These are phyloP conservation scores for Melampsora americana DNA, from an alignment of 1,284 basidiomycete genomes.

Conservation along the genomic window DNA sequence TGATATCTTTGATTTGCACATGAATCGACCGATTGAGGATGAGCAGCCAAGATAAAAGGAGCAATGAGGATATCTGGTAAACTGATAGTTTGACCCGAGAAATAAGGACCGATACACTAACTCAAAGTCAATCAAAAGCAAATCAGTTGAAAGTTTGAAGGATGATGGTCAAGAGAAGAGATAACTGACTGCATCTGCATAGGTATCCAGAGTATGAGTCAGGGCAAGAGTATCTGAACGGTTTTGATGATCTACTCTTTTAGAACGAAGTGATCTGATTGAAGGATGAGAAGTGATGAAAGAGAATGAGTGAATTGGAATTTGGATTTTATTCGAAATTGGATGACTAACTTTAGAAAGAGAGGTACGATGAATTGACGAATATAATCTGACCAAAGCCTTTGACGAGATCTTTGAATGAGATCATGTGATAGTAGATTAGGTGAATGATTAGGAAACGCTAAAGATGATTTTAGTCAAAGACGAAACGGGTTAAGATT, in stretches of 20 bases:
- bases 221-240: too few species aligned
- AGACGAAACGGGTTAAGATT: too few species aligned
- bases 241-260: too few species aligned
- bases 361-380: conserved; percentile 37
- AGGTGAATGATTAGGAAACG: conserved; percentile 32
- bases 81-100: conserved; percentile 38
- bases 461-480: too few species aligned
- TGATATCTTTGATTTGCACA: conserved; percentile 30
- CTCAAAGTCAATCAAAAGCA: neutral
- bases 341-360: conserved; percentile 29
- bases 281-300: neutral
- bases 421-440: conserved; percentile 32
- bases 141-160: too few species aligned
- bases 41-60: conserved; percentile 31
- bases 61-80: conserved; percentile 43
- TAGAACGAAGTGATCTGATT: neutral
- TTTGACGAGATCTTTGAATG: conserved; percentile 34
- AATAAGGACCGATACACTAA: conserved; percentile 39
- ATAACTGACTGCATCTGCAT: conserved; percentile 8
- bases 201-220: too few species aligned
- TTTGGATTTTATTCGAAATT: neutral
- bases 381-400: conserved; percentile 43
- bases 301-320: neutral
- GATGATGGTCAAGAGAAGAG: neutral
- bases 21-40: conserved; percentile 28